Conservation (phyloP, 345 rosid genomes). For the Eucalyptus caleyi region DNA sequence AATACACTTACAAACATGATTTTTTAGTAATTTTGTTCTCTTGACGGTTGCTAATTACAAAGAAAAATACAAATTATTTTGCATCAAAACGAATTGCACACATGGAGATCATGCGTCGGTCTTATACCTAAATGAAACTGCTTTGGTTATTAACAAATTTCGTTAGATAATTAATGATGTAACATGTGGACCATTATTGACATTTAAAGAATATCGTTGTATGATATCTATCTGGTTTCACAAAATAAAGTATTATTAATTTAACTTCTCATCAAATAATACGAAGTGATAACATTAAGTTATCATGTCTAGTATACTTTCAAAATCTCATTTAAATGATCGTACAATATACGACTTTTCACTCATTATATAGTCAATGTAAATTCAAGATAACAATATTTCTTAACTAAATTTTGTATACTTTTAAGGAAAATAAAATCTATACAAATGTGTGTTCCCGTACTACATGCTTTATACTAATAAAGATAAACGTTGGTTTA, state of each 20-base stretch:
- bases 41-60: rapidly evolving
- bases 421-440: not conserved
- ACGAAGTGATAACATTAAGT: not conserved
- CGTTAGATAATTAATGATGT: not conserved
- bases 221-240: not conserved
- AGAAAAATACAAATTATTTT: not conserved
- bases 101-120: rapidly evolving
- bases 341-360: not conserved
- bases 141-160: not conserved
- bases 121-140: not conserved
- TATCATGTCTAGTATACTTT: rapidly evolving
- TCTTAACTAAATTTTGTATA: not conserved
- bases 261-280: not conserved
- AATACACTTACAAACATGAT: not conserved
- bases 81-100: not conserved
- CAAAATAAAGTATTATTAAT: not conserved
- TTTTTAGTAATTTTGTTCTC: not conserved
- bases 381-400: not conserved
- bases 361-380: not conserved
- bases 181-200: not conserved
- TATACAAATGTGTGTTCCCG: not conserved
- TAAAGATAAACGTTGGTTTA: rapidly evolving
- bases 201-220: not conserved
- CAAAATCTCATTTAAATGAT: not conserved
- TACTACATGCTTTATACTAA: not conserved